Conservation (phyloP, 139 green algal genomes). For the Asterochloris sp. region DNA sequence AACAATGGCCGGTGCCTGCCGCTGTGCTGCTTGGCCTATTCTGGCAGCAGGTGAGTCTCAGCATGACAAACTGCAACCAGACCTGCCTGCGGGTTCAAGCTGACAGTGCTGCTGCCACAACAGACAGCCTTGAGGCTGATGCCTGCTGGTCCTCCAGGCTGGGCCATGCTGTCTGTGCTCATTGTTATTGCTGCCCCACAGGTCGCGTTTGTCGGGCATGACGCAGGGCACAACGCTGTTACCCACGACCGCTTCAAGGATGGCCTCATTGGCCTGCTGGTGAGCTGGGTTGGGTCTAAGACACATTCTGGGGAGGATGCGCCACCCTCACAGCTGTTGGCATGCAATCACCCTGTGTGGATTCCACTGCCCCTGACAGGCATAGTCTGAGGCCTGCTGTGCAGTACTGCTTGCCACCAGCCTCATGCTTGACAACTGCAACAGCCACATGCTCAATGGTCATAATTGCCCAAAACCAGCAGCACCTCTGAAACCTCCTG, state of each 20-base stretch:
- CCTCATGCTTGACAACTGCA: no score
- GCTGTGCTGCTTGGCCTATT: conserved; percentile 13
- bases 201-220: conserved; percentile 39
- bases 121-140: background rate
- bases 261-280: conserved; percentile 24
- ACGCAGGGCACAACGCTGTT: conserved; percentile 36
- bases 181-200: background rate
- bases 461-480: no score
- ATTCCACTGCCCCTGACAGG: background rate
- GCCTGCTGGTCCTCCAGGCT: background rate
- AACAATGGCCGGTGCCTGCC: background rate
- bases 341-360: background rate
- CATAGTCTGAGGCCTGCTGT: no score
- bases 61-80: background rate
- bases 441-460: no score
- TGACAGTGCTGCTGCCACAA: background rate
- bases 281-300: background rate
- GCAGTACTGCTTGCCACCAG: no score
- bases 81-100: background rate
- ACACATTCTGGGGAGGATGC: no score
- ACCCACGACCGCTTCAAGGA: conserved; percentile 18
- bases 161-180: background rate
- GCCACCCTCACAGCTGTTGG: background rate
- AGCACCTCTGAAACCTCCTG: no score
- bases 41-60: conserved; percentile 12